Evolutionary conservation across 345 rosid genomes (phyloP).

Genomic region (Streptanthus diversifolius): DNA sequence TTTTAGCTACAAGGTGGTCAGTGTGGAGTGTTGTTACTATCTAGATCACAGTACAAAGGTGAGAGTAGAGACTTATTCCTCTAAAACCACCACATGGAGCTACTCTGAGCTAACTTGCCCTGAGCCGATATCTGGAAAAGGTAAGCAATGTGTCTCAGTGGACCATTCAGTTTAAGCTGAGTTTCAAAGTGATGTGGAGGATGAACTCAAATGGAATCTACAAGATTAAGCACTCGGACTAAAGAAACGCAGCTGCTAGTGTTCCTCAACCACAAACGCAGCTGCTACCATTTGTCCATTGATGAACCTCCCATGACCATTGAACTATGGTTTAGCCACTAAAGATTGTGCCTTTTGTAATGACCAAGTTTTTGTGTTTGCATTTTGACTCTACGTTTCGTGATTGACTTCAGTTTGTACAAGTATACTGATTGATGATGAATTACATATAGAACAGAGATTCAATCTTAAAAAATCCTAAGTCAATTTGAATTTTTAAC

Average conservation of each 20-base stretch:
- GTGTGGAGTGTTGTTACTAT: constrained; percentile 51
- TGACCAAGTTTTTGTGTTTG: background rate
- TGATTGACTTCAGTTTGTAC: background rate
- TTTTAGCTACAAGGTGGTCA: constrained; percentile 48
- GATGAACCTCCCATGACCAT: constrained; percentile 11
- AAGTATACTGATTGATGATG: background rate
- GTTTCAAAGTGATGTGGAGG: constrained; percentile 54
- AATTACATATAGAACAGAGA: background rate
- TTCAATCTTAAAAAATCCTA: background rate
- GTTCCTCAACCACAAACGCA: constrained; percentile 45
- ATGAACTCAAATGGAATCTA: constrained; percentile 34
- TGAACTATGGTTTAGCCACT: background rate
- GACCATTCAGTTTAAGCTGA: constrained; percentile 42
- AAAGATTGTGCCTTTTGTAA: constrained; percentile 2
- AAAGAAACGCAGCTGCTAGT: constrained; percentile 56
- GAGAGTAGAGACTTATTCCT: constrained; percentile 47
- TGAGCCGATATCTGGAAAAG: constrained; percentile 41
- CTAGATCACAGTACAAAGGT: constrained; percentile 32
- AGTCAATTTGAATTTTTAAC: background rate
- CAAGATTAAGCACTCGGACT: constrained; percentile 21
- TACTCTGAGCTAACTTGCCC: constrained; percentile 45
- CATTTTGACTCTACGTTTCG: background rate
- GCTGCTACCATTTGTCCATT: constrained; percentile 33
- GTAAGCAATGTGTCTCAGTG: constrained; percentile 29
- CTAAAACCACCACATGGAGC: constrained; percentile 54